Evolutionary conservation across 1,284 basidiomycete genomes (phyloP), one percentile per base, ranked within the genome.

Genomic region (Anthracocystis setariae): DNA sequence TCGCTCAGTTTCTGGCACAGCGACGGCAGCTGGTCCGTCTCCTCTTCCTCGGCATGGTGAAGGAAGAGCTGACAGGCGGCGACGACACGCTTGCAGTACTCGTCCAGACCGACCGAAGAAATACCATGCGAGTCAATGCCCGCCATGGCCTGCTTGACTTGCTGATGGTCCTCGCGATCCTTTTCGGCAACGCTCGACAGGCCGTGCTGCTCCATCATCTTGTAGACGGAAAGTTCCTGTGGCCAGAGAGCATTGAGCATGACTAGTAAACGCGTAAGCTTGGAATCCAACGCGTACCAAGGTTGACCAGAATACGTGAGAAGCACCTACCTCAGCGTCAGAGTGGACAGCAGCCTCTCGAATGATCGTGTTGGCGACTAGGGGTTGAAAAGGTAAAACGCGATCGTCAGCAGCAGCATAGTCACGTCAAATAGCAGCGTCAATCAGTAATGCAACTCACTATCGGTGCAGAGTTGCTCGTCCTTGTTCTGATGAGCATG

Each of bases 11-110:
- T 33, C 13, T 38, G 27, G 48, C 48, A 35, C 25, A 77, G 71
- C 2, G 25, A 29, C 15, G 60, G 56, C 10, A 63, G 49, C 20
- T 73, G 69, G 5, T 56, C 51, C 13, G 53, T 46, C 20, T 78
- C 69, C 44, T 78, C 78, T 33, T 72, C 71, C 50, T 66, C 37
- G 20, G 66, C 64, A 46, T 80, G 78, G 23, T 59, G n/a, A 47
- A 77, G 43, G 62, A 80, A 80, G 21, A 72, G 44, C 10, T 57
- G 8, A 51, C 66, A 58, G 12, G 76, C 78, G 5, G 56, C n/a
- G 42, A 57, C 37, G 39, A 80, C 72, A 17, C 60, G 46, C 15
- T 44, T n/a, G 13, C 38, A 60, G 44, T 72, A 72, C 49, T 50
- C 47, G 37, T 63, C 59, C 8, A 63, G 33, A 17, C 63, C 76